Evolutionary conservation across 768 basidiomycete genomes (phyloP), one percentile per base, ranked within the genome.

Genomic region (Vishniacozyma victoriae): DNA sequence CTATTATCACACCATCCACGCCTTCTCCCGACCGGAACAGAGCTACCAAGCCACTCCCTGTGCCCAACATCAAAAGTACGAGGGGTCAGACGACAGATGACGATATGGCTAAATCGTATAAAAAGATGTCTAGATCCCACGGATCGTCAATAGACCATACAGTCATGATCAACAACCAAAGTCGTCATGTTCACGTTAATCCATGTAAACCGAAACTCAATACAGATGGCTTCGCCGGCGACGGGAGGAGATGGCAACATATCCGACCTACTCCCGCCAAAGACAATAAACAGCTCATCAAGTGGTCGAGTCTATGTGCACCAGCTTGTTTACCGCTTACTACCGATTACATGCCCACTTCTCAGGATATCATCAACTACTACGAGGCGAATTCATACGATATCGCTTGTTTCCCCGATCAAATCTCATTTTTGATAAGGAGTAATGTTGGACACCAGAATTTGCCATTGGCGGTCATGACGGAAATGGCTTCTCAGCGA

Each of bases 401-500:
- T 50, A 86, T 93, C 59, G 82, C 89, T 25, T 81, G 91, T 33
- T 84, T 85, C 3, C 75, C 79, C 0, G 89, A 90, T 62, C 87
- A 89, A 78, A 78, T 81, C 4, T 88, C 88, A 2, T 90, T 92
- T 74, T 76, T 96, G 46, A 82, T 96, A 43, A 81, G 83, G 47
- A 82, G 82, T 0, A 73, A 72, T 31, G 25, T 51, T 18, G 55
- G 62, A 5, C 42, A 62, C 41, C 41, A 42, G 39, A 58, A 71
- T 55, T 36, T 72, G 38, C 55, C 73, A 13, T 43, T 72, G 46
- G 72, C 68, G 15, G 67, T 74, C 43, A 59, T 97, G 86, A 81
- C 85, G 22, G 89, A 87, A 26, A 92, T 97, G 86, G 87, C 87
- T 1, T 89, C 87, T 3, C 83, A 95, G 37, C 79, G 93, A 19